Conservation (phyloP, 176 grass and related monocot genomes). For the Cymbopogon citratus region DNA sequence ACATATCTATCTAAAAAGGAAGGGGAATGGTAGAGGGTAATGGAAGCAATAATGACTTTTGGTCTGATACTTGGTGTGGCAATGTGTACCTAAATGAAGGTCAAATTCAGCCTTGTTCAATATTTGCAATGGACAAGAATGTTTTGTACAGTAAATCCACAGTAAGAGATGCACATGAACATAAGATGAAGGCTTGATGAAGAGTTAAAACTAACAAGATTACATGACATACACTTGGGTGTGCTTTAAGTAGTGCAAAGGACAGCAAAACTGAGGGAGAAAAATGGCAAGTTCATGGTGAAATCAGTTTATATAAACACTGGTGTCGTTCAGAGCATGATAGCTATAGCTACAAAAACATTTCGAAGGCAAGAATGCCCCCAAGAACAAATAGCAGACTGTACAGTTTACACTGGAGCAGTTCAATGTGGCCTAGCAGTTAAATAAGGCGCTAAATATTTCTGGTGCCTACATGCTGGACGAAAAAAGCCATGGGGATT, state of each 20-base stretch:
- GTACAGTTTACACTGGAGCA: background rate
- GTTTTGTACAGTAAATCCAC: background rate
- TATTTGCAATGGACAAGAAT: background rate
- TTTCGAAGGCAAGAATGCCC: background rate
- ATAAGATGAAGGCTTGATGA: background rate
- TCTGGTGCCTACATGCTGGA: background rate
- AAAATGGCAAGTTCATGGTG: background rate
- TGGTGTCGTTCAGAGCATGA: background rate
- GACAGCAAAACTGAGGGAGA: background rate
- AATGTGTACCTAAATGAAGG: background rate
- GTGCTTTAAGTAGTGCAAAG: background rate
- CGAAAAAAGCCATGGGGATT: slow-evolving; percentile 3
- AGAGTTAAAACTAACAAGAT: background rate
- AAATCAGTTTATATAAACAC: background rate
- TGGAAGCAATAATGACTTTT: background rate
- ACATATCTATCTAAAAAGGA: background rate
- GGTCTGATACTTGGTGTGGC: background rate
- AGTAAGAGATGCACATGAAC: background rate
- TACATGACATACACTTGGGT: background rate
- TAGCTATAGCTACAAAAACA: background rate
- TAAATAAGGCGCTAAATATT: slow-evolving; percentile 14
- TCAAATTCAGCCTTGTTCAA: background rate
- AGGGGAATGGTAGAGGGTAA: background rate
- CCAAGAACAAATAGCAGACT: background rate
- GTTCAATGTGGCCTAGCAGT: background rate